Evolutionary conservation across 208 protist species (phyloP).

Genomic region (Crithidia expoeki): DNA sequence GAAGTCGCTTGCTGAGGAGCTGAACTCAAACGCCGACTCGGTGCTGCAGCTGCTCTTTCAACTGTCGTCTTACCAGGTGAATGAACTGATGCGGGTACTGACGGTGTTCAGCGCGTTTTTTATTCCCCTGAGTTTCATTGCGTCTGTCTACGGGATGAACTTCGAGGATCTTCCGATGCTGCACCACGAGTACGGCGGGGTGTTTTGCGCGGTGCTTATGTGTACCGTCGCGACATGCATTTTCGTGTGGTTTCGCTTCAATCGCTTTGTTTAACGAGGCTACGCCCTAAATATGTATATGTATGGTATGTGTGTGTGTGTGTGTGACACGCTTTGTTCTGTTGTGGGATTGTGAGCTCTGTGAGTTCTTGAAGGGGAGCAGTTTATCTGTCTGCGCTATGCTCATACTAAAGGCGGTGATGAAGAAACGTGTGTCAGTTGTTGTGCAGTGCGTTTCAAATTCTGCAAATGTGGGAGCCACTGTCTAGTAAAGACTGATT

Average conservation of each 20-base stretch:
- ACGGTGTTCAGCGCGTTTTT: slow-evolving; percentile 89
- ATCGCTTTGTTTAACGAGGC: slow-evolving; percentile 57
- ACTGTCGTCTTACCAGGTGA: slow-evolving; percentile 85
- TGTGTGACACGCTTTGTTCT: not conserved
- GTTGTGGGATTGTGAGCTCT: no score
- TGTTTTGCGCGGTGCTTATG: slow-evolving; percentile 72
- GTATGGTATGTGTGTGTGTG: no score
- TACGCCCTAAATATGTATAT: no score
- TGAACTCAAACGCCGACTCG: slow-evolving; percentile 74
- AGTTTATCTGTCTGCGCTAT: no score
- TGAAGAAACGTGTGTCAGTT: no score
- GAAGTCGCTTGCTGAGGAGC: slow-evolving; percentile 66
- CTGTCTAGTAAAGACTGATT: no score
- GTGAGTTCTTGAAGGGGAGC: no score
- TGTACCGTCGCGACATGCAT: slow-evolving; percentile 45
- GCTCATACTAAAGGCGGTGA: no score
- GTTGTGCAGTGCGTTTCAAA: no score
- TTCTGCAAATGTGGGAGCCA: no score
- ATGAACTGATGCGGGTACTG: slow-evolving; percentile 87
- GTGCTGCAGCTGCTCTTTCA: slow-evolving; percentile 81
- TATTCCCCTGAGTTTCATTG: slow-evolving; percentile 85
- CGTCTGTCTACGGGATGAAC: slow-evolving; percentile 88
- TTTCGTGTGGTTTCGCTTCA: slow-evolving; percentile 70
- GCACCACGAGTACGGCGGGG: slow-evolving; percentile 47
- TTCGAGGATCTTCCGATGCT: slow-evolving; percentile 73